Conservation (phyloP, 495 filamentous ascomycete genomes). For the Baudoinia panamericana region DNA sequence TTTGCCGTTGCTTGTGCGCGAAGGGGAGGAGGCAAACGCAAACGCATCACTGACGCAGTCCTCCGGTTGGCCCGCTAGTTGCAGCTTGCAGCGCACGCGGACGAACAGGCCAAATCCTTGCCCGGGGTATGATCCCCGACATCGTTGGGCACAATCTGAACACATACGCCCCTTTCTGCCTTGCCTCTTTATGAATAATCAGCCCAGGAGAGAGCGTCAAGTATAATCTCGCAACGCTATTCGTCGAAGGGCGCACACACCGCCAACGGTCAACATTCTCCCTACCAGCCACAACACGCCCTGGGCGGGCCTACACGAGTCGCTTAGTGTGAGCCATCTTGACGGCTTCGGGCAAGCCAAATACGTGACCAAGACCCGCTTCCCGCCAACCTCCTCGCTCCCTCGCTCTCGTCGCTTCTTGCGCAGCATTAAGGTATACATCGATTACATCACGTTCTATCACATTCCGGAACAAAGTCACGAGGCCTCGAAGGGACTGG, state of each 20-base stretch:
- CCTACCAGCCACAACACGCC: background rate
- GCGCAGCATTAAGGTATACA: slow-evolving; percentile 5
- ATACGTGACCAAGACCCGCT: no score
- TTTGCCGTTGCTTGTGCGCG: background rate
- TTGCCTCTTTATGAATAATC: background rate
- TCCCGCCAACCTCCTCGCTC: slow-evolving; percentile 2
- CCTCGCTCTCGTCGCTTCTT: slow-evolving; percentile 5
- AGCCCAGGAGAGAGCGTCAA: background rate
- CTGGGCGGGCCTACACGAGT: background rate
- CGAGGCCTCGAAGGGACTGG: slow-evolving; percentile 10
- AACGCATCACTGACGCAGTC: background rate
- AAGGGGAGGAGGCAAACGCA: background rate
- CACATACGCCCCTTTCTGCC: background rate
- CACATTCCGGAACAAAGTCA: background rate
- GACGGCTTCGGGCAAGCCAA: no score
- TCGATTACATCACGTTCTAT: background rate
- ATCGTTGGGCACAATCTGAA: slow-evolving; percentile 2
- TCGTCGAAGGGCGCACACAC: slow-evolving; percentile 1
- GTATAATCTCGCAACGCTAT: slow-evolving; percentile 1
- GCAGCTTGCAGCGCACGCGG: no score
- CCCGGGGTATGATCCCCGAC: no score
- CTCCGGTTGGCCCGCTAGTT: background rate
- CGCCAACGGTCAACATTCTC: slow-evolving; percentile 3
- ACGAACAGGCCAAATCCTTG: no score
- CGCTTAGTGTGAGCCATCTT: slow-evolving; percentile 2